Evolutionary conservation across 1,139 yeast species (phyloP), one percentile per base, ranked within the genome.

Genomic region (Torulaspora globosa): DNA sequence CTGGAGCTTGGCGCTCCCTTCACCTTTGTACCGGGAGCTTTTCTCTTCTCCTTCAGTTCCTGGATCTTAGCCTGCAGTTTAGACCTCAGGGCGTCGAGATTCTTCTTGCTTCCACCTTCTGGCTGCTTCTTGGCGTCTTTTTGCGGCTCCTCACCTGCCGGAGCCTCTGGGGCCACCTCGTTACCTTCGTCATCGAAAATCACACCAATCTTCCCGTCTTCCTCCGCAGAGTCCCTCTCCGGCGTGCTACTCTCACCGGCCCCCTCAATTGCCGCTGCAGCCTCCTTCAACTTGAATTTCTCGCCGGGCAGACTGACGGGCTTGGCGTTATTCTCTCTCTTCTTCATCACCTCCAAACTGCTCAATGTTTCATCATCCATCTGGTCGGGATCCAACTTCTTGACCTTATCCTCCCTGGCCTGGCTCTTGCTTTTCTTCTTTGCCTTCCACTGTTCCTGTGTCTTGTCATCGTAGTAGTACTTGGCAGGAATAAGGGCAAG

Each of bases 401-500:
- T 79, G 55, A 79, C 71, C 63, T 84, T 84, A 51, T 77, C 80
- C 46, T 73, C 75, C 55, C 73, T 78, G 18, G 75, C 67, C 60
- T 87, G 92, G 41, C 74, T 78, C 60, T 84, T 86, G 33, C 80
- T 67, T 67, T 83, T 79, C 71, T 86, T 85, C 70, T 82, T 85
- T 57, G 83, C 84, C 57, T 82, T 82, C 97, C 97, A 90, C 68
- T 90, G 97, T 47, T 84, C 84, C 60, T 84, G 82, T 2, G 54
- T 79, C 79, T 40, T 82, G 36, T 84, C 87, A 54, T 79, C 85
- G 63, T 87, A 88, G 65, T 90, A 90, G 61, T 84, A 88, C 62
- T 89, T 88, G 8, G 97, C 95, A 7, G 98, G 97, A 49, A 92
- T 89, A 63, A 92, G 72, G 18, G 97, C 87, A 51, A 92, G 72